Evolutionary conservation across 2,329 filamentous ascomycete genomes (phyloP), one percentile per base, ranked within the genome.

Genomic region (Arthrobotrys pseudoclavata): DNA sequence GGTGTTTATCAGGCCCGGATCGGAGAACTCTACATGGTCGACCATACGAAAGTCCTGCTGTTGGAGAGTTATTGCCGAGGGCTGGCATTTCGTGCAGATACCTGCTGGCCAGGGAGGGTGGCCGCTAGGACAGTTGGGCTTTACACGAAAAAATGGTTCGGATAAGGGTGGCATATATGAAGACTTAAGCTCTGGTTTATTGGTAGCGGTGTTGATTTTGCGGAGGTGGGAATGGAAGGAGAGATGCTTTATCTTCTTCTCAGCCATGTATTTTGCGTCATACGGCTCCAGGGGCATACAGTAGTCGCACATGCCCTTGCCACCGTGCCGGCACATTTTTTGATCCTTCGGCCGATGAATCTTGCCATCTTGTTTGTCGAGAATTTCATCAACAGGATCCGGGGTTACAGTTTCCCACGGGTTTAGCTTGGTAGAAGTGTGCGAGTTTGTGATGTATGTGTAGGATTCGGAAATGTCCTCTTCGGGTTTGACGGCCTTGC

Each of bases 291-390:
- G 85, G 0, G 96, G 96, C 89, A 97, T 97, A 85, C 96, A 99
- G 85, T 97, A 96, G 85, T 99, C 96, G 84, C 96, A 99, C 96
- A 99, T 99, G 83, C 96, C 96, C 85, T 97, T 98, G 63, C 92
- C 91, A 0, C 95, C 95, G 83, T 99, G 96, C 79, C 93, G 91
- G 85, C 96, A 99, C 94, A 99, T 96, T 83, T 92, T 92, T 74
- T 85, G 83, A 83, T 97, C 93, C 74, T 88, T 88, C 79, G 88
- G 88, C 79, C 94, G 87, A 20, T 89, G 86, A 63, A 97, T 97
- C 85, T 97, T 99, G 80, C 96, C 96, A 86, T 96, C 91, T 80
- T 91, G 88, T 84, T 89, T 93, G 84, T 99, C 96, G 82, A 99
- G 86, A 69, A 88, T 86, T 83, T 99, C 91, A 83, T 99, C 96